Base-by-base conservation (phyloP, 192 early-diverging fungal species). In the Coemansia sp. region DNA sequence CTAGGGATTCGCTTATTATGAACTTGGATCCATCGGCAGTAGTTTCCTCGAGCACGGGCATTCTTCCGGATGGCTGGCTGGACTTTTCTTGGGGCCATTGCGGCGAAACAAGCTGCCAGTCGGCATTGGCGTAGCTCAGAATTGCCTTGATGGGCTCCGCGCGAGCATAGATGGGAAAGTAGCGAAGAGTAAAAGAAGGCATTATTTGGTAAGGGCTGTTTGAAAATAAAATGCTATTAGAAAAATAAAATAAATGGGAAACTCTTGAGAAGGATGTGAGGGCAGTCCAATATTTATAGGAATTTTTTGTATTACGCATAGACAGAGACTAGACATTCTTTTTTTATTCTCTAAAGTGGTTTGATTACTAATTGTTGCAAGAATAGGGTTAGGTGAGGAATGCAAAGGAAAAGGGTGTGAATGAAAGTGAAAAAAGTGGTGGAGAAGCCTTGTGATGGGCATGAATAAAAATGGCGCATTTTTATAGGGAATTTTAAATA, bases 1-100 rank as follows among this genome's bases (percentile, higher is more conserved):
- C 39, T 16, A 42, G 39, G 2, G 5, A 14, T 10, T 42, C 39
- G 39, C 39, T 42, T 42, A 42, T 53, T 3, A 62, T 27, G 42
- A 82, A 67, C 9, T 49, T 30, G 11, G 55, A 55, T 14, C 66
- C 64, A 9, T 72, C 55, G 5, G 56, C 35, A 16, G 58, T 53
- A 24, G 52, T 75, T 50, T 84, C 81, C 8, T 69, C 62, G 8
- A 86, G 67, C 1, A 82, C 72, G 11, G 83, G 85, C 4, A 85
- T 52, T 62, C 82, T 75, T 4, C 81, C 84, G 9, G 81, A 66
- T 16, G 83, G 82, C 30, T 76, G 60, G 27, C 62, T 49, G 18
- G 55, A 16, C 59, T 84, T 84, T 18, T 73, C 72, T 1, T 49
- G 47, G 0, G 76, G 68, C 84, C 83, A 83, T 27, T 72, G 69